phyloP scores from a whole-genome alignment of 1,284 basidiomycete genomes.

The Ganoderma leucocontextum region DNA sequence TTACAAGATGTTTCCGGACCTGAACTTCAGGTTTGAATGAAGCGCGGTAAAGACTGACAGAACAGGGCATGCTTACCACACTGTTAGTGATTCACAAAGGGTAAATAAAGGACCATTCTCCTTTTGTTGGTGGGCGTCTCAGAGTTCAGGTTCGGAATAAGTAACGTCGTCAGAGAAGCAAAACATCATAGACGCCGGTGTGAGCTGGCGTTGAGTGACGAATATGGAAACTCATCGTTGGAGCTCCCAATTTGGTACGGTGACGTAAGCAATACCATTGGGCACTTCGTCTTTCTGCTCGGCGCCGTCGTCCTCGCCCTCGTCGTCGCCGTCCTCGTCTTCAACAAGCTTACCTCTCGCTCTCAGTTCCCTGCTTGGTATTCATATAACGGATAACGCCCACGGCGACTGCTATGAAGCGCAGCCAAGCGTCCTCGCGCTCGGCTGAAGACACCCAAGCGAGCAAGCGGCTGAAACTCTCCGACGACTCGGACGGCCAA shows the following conservation, averaged over 20 bases:
- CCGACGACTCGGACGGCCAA: conserved; percentile 21
- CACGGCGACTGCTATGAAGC: conserved; percentile 19
- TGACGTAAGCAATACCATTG: not conserved
- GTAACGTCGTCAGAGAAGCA: not conserved
- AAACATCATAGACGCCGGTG: not conserved
- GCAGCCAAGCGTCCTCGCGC: conserved; percentile 20
- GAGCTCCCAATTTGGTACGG: not conserved
- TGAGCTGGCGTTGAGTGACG: conserved; percentile 7
- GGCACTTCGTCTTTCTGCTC: not conserved
- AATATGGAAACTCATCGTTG: not conserved
- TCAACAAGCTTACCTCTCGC: not conserved
- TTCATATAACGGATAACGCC: no score
- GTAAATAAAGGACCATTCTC: no score
- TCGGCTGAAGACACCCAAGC: conserved; percentile 13
- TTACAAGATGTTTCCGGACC: no score
- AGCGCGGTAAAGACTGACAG: no score
- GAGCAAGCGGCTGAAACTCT: conserved; percentile 25
- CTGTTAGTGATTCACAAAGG: no score
- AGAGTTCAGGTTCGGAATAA: no score
- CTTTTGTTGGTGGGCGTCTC: no score
- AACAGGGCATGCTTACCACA: no score
- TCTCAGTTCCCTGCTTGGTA: no score
- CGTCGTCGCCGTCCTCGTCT: not conserved
- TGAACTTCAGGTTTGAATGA: no score
- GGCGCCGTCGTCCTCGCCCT: not conserved